Percentiles rank a stretch among this genome's conserved stretches.
Evolutionary conservation across 2,329 filamentous ascomycete species (phyloP).

Genomic region (Trichoderma pleuroti): DNA sequence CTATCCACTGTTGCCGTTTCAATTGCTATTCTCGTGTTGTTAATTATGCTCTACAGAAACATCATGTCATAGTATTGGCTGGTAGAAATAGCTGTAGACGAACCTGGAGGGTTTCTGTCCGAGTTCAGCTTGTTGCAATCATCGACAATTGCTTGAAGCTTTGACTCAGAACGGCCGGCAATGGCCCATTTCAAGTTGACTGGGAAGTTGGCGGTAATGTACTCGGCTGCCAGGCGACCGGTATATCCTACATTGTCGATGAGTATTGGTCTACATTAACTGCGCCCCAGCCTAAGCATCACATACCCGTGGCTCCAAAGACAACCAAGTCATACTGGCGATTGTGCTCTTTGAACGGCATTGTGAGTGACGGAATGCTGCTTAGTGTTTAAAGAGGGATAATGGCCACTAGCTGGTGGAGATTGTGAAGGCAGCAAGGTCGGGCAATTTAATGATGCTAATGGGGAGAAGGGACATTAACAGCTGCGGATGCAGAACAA

Average conservation of each 20-base stretch:
- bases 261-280: neutral
- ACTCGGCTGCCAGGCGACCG: constrained; percentile 70
- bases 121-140: constrained; percentile 64
- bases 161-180: constrained; percentile 74
- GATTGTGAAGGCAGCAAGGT: neutral
- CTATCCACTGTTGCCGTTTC: constrained; percentile 50
- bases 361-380: constrained; percentile 24
- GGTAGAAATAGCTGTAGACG: constrained; percentile 21
- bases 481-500: neutral
- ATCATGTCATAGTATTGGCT: fast-evolving
- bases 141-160: constrained; percentile 66
- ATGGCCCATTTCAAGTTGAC: constrained; percentile 84
- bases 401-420: neutral
- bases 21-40: constrained; percentile 38
- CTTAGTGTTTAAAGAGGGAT: neutral
- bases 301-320: constrained; percentile 55
- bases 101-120: constrained; percentile 69
- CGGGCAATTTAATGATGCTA: neutral
- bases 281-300: neutral
- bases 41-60: too few species aligned
- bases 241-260: constrained; percentile 68
- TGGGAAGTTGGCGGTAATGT: constrained; percentile 67
- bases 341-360: constrained; percentile 48
- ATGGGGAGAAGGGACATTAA: too few species aligned
- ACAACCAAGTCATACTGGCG: constrained; percentile 57